phyloP scores from a whole-genome alignment of 2,329 filamentous ascomycete species.

The Talaromyces verruculosus region DNA sequence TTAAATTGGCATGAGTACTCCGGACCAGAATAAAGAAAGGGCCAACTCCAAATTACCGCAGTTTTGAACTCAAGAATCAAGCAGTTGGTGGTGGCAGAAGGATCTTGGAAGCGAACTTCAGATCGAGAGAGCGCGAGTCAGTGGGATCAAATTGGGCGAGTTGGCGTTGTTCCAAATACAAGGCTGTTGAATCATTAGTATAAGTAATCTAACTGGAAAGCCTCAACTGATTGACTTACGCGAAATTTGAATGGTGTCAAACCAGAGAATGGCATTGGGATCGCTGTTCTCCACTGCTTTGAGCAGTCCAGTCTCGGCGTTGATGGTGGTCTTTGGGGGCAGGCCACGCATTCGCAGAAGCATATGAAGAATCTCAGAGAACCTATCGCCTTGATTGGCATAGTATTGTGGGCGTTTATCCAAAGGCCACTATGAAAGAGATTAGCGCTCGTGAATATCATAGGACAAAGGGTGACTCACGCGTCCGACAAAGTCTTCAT shows the following conservation, averaged over 20 bases:
- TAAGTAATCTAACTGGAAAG: not conserved
- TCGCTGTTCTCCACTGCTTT: constrained; percentile 41
- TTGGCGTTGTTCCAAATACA: constrained; percentile 41
- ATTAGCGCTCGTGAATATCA: constrained; percentile 7
- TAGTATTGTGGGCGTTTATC: constrained; percentile 54
- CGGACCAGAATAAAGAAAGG: not conserved
- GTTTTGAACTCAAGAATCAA: not conserved
- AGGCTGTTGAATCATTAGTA: constrained; percentile 29
- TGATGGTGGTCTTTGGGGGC: constrained; percentile 42
- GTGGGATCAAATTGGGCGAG: constrained; percentile 39
- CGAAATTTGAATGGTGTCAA: constrained; percentile 43
- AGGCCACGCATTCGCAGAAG: constrained; percentile 57
- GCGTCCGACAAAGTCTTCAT: constrained; percentile 37
- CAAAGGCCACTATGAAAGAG: constrained; percentile 51
- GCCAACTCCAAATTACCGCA: not conserved
- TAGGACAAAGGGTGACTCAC: constrained; percentile 28
- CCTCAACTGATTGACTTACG: constrained; percentile 32
- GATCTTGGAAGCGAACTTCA: constrained; percentile 40
- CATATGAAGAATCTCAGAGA: constrained; percentile 58
- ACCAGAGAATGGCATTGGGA: constrained; percentile 42
- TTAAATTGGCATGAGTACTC: not conserved
- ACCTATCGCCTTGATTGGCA: constrained; percentile 57
- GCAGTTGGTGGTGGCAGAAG: constrained; percentile 23
- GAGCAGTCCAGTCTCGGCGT: constrained; percentile 40
- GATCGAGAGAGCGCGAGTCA: constrained; percentile 45